Evolutionary conservation across 176 grass and related monocot genomes (phyloP).

Genomic region (Luzula sylvatica): DNA sequence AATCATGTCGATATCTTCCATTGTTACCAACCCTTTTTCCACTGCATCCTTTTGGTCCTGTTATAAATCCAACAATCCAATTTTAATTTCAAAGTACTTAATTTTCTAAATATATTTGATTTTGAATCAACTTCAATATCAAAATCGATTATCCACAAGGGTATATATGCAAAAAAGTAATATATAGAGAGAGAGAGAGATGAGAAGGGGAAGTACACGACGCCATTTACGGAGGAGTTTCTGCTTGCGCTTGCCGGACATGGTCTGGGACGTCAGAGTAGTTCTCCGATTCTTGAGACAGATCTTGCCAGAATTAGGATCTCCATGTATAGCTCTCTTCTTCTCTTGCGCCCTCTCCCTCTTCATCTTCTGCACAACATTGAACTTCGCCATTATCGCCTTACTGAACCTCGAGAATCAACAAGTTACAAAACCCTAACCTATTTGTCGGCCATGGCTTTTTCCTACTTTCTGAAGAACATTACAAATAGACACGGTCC

Average conservation of each 20-base stretch:
- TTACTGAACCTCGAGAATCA: background rate
- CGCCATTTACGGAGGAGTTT: conserved; percentile 32
- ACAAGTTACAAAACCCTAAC: conserved; percentile 22
- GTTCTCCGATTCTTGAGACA: conserved; percentile 28
- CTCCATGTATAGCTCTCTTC: conserved; percentile 29
- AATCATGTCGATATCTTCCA: conserved; percentile 43
- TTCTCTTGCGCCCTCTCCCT: conserved; percentile 24
- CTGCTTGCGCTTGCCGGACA: conserved; percentile 45
- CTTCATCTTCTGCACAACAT: conserved; percentile 18
- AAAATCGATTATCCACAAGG: no score
- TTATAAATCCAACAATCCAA: background rate
- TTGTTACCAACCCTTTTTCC: conserved; percentile 36
- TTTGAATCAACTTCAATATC: no score
- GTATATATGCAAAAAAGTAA: background rate
- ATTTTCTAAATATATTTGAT: no score
- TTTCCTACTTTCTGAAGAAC: background rate
- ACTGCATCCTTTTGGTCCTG: conserved; percentile 38
- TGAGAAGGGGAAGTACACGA: conserved; percentile 4
- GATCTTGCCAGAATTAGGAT: conserved; percentile 27
- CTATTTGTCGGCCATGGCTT: background rate
- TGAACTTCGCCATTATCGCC: conserved; percentile 32
- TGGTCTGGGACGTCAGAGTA: conserved; percentile 7
- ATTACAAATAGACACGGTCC: no score
- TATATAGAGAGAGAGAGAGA: background rate
- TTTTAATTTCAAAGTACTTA: background rate